Conservation (phyloP, 768 basidiomycete species). For the Leccinum barrowsii region DNA sequence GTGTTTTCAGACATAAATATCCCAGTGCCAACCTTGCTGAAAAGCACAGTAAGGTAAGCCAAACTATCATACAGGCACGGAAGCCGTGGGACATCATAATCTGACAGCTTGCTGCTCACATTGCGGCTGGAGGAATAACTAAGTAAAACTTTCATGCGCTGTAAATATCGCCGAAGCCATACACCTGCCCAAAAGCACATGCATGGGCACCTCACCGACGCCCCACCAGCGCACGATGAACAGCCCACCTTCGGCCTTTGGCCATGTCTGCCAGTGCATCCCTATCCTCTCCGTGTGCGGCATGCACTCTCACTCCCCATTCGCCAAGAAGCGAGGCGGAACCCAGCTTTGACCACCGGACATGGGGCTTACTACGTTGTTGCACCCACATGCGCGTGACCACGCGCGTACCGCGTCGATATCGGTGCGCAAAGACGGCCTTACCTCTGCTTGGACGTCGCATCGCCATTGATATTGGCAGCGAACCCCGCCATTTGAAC, state of each 20-base stretch:
- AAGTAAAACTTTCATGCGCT: background rate
- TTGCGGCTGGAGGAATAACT: background rate
- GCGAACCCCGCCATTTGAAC: conserved; percentile 18
- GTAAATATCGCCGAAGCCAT: background rate
- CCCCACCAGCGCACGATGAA: background rate
- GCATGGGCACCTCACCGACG: background rate
- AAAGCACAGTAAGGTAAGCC: too few relatives aligned
- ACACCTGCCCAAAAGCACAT: background rate
- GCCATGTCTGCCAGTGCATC: background rate
- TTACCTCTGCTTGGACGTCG: background rate
- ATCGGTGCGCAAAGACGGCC: conserved; percentile 15
- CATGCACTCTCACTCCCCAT: background rate
- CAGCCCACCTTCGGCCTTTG: background rate
- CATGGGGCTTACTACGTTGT: background rate
- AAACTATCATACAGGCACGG: too few relatives aligned
- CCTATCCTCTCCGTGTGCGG: background rate
- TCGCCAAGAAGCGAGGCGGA: background rate
- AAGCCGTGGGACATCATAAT: background rate
- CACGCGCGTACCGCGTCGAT: background rate
- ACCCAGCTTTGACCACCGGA: conserved; percentile 8
- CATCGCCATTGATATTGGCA: conserved; percentile 9
- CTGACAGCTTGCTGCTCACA: background rate
- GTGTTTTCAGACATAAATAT: too few relatives aligned
- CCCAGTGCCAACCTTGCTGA: too few relatives aligned
- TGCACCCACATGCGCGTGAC: conserved; percentile 14